Base-by-base conservation (phyloP, 352 stramenopile species). In the Globisporangium paddicum region DNA sequence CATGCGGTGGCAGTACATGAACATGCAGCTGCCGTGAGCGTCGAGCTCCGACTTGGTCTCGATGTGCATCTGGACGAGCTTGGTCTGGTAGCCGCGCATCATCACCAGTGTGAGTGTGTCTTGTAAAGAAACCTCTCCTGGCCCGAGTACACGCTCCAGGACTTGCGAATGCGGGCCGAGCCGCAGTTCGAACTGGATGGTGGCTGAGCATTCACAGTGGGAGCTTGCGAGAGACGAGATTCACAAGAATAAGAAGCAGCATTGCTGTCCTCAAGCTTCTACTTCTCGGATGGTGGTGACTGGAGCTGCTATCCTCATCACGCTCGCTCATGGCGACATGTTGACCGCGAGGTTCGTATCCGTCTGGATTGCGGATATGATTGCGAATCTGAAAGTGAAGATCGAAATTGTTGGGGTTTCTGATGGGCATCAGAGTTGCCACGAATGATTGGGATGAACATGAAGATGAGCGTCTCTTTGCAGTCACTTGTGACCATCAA, bases 1-100 rank as follows among this genome's bases (percentile, higher is more conserved):
- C 52, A 75, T 73, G 25, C 81, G 81, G 49, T 90, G 81, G 78
- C 81, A 90, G 66, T 87, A 89, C 25, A 79, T 77, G 64, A 90
- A 90, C 72, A 87, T 79, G 52, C 78, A 87, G 32, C 68, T 69
- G 19, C 54, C 48, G 34, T 90, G 80, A 1, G 80, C 80, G 48
- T 87, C 66, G 10, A 65, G 63, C 28, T 75, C 77, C 9, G 38
- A 45, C 38, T 23, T 45, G 16, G 38, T 46, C 18, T 46, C 40
- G 21, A 45, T 21, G 68, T 90, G 77, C 34, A 88, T 61, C 61
- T 88, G 67, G 44, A 84, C 57, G 64, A 90, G 88, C 53, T 78
- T 81, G 16, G 66, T 38, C 52, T 83, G 64, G 41, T 62, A 73
- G 13, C 71, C 73, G 9, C 55, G 62, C n/a, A 67, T 45, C 73